Percentiles rank a stretch among this genome's conserved stretches.
Evolutionary conservation across 2,329 filamentous ascomycete genomes (phyloP).

Genomic region (Phaeosphaeriaceae sp.): DNA sequence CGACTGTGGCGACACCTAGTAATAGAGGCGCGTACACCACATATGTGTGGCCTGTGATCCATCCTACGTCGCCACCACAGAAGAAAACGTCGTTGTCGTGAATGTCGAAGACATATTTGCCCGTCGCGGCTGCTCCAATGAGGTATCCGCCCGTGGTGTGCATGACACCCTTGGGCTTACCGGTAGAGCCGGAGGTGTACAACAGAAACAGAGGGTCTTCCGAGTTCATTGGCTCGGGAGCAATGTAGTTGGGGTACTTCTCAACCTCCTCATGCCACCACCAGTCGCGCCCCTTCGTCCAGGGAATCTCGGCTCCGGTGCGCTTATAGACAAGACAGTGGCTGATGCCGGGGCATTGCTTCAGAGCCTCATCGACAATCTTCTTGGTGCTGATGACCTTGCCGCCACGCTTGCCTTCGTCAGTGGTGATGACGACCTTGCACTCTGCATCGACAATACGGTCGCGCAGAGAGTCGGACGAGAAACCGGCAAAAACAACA

Average conservation of each 20-base stretch:
- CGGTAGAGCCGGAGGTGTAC: conserved; percentile 97
- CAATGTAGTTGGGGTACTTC: conserved; percentile 92
- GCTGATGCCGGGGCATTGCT: conserved; percentile 89
- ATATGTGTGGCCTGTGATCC: conserved; percentile 99
- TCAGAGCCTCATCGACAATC: conserved; percentile 96
- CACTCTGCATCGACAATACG: conserved; percentile 89
- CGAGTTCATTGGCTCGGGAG: conserved; percentile 86
- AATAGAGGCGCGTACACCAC: conserved; percentile 96
- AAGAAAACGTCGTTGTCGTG: conserved; percentile 94
- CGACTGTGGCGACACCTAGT: conserved; percentile 90
- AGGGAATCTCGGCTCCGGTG: conserved; percentile 90
- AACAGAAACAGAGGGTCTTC: conserved; percentile 97
- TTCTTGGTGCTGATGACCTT: conserved; percentile 98
- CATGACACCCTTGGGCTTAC: conserved; percentile 99
- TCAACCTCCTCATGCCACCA: conserved; percentile 99
- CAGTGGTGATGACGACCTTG: conserved; percentile 94
- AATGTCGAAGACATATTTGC: conserved; percentile 99
- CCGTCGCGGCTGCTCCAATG: conserved; percentile 89
- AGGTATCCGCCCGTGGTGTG: conserved; percentile 96
- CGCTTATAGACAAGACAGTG: conserved; percentile 93
- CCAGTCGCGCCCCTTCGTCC: conserved; percentile 84
- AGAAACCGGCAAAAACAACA: conserved; percentile 97
- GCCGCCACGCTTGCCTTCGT: conserved; percentile 97
- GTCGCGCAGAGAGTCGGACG: conserved; percentile 92
- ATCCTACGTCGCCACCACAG: conserved; percentile 97